These are phyloP conservation scores for Centella asiatica DNA, from an alignment of 129 eudicot genomes.

Conservation along the genomic window DNA sequence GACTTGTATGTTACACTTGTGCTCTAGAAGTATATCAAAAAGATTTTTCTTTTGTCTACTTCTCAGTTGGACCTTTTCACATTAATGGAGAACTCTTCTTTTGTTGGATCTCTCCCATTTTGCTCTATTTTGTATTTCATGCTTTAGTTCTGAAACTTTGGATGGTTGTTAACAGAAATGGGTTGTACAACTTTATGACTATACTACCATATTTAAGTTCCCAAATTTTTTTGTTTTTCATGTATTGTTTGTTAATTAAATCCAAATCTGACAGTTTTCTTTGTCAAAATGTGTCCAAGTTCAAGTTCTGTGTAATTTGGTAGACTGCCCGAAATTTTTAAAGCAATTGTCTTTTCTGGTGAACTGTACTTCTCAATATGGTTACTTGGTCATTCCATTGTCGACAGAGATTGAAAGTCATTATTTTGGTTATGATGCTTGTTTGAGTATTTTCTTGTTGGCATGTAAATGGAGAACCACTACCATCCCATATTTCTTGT, in stretches of 20 bases:
- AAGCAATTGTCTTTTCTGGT: not conserved
- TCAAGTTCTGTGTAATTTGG: no score
- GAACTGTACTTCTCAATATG: not conserved
- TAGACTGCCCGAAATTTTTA: not conserved
- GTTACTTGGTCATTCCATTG: not conserved
- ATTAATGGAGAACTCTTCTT: not conserved
- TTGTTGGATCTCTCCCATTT: not conserved
- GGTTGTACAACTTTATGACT: not conserved
- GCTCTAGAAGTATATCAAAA: constrained; percentile 17
- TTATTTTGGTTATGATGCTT: no score
- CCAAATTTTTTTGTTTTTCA: not conserved
- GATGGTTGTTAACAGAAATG: not conserved
- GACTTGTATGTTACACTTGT: constrained; percentile 31
- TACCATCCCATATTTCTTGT: not conserved
- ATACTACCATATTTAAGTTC: not conserved
- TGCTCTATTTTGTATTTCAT: constrained; percentile 1
- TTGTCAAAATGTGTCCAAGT: no score
- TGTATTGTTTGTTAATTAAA: no score
- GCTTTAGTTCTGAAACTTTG: not conserved
- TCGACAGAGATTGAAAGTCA: not conserved
- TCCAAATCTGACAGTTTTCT: not conserved
- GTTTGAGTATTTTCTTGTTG: not conserved
- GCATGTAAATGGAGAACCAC: not conserved
- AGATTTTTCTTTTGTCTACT: constrained; percentile 20
- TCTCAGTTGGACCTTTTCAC: not conserved